Evolutionary conservation across 176 grass and related monocot species (phyloP).

Genomic region (Ananas comosus): DNA sequence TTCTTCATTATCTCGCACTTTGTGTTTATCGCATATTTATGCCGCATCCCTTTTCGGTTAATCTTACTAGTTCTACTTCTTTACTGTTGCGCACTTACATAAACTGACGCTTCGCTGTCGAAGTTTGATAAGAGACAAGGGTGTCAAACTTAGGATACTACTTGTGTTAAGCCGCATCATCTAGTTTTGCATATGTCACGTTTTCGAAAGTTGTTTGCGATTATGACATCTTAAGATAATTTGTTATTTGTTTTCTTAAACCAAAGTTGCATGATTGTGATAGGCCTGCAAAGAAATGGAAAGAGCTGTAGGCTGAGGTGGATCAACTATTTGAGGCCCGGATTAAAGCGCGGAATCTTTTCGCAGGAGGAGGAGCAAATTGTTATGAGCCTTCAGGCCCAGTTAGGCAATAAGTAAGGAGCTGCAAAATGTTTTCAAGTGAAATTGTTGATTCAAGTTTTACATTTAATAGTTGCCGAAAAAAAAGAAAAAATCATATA

Average conservation of each 20-base stretch:
- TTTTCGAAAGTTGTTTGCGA: too few species aligned
- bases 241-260: background rate
- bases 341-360: conserved; percentile 70
- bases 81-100: too few species aligned
- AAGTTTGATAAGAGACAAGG: too few species aligned
- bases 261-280: background rate
- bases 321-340: conserved; percentile 77
- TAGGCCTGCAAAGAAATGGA: conserved; percentile 77
- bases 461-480: too few species aligned
- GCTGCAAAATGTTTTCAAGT: background rate
- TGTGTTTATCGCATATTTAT: background rate
- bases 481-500: too few species aligned
- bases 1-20: background rate
- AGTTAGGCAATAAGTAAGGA: conserved; percentile 80
- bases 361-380: conserved; percentile 58
- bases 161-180: background rate
- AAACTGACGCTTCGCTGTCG: too few species aligned
- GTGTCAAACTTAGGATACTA: too few species aligned
- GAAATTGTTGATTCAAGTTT: background rate
- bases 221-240: background rate
- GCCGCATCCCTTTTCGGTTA: too few species aligned
- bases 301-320: conserved; percentile 88
- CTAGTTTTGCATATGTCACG: conserved; percentile 3
- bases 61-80: too few species aligned
- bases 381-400: conserved; percentile 57